Conservation (phyloP, 2,329 filamentous ascomycete genomes). For the Alternaria dauci region DNA sequence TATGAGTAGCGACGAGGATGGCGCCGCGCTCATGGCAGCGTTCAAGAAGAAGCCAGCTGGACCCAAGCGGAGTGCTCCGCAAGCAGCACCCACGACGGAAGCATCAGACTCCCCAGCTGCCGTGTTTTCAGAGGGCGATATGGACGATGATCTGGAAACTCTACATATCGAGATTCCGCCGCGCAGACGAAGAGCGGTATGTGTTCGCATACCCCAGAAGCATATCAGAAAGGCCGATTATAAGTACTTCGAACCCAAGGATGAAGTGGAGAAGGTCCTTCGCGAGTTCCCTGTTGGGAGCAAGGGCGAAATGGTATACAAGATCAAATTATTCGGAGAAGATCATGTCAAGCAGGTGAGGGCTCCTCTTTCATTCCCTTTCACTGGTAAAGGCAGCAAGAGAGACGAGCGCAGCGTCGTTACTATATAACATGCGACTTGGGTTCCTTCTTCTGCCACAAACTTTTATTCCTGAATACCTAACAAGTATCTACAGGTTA, state of each 20-base stretch:
- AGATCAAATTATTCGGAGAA: slow-evolving; percentile 56
- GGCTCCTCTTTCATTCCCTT: slow-evolving; percentile 15
- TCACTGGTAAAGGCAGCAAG: slow-evolving; percentile 9
- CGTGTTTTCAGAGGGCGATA: slow-evolving; percentile 25
- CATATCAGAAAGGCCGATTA: slow-evolving; percentile 44
- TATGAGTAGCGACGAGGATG: slow-evolving; percentile 42
- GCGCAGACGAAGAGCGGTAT: slow-evolving; percentile 24
- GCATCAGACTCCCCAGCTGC: slow-evolving; percentile 24
- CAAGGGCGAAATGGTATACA: slow-evolving; percentile 47
- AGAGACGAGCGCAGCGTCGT: too few species aligned
- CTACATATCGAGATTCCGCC: background rate
- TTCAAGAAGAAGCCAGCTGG: slow-evolving; percentile 28
- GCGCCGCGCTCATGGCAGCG: slow-evolving; percentile 36
- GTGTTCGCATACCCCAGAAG: slow-evolving; percentile 39
- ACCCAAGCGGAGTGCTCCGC: background rate
- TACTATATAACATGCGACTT: slow-evolving; percentile 1
- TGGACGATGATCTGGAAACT: background rate
- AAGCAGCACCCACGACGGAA: slow-evolving; percentile 4
- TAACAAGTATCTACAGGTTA: slow-evolving; percentile 49
- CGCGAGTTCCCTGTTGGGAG: slow-evolving; percentile 43
- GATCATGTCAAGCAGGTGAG: slow-evolving; percentile 53
- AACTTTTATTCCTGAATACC: background rate
- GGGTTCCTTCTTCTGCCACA: background rate
- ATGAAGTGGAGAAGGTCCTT: slow-evolving; percentile 53
- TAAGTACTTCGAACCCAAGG: slow-evolving; percentile 40